These are phyloP conservation scores for Butyriboletus loyo DNA, from an alignment of 768 basidiomycete species.

Conservation along the genomic window DNA sequence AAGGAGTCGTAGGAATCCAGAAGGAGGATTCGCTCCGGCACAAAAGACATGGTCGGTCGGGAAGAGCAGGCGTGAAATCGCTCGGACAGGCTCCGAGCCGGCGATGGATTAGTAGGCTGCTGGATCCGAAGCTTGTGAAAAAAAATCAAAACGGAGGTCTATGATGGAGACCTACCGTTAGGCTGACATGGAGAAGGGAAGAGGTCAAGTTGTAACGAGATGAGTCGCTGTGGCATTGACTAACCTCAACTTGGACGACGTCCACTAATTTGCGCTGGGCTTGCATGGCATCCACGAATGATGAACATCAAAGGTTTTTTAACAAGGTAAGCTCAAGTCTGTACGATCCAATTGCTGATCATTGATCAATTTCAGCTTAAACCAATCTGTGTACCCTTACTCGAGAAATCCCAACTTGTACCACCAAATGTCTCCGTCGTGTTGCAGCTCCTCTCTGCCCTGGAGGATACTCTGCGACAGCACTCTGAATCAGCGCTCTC, in stretches of 20 bases:
- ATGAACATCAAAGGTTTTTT: conserved; percentile 33
- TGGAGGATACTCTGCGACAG: conserved; percentile 47
- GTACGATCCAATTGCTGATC: not conserved
- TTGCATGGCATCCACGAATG: conserved; percentile 20
- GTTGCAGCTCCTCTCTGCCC: conserved; percentile 50
- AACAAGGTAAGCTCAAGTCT: conserved; percentile 31
- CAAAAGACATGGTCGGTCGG: conserved; percentile 24
- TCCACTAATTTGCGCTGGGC: not conserved
- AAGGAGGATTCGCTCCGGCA: conserved; percentile 55
- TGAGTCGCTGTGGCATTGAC: not conserved
- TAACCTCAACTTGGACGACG: not conserved
- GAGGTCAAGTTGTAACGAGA: not conserved
- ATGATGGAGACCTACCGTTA: not conserved
- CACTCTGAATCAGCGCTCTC: conserved; percentile 44
- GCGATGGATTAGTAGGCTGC: not conserved
- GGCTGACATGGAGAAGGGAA: not conserved
- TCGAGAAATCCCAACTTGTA: conserved; percentile 65
- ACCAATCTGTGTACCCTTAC: conserved; percentile 74
- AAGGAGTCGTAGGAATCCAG: conserved; percentile 88
- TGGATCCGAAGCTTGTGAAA: not conserved
- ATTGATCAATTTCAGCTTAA: conserved; percentile 45
- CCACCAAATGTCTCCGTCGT: conserved; percentile 48
- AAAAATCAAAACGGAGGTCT: not conserved
- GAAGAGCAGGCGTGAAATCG: not conserved
- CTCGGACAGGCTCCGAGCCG: not conserved